These are phyloP conservation scores for Geotrichum candidum DNA, from an alignment of 1,139 yeast genomes.

Conservation along the genomic window DNA sequence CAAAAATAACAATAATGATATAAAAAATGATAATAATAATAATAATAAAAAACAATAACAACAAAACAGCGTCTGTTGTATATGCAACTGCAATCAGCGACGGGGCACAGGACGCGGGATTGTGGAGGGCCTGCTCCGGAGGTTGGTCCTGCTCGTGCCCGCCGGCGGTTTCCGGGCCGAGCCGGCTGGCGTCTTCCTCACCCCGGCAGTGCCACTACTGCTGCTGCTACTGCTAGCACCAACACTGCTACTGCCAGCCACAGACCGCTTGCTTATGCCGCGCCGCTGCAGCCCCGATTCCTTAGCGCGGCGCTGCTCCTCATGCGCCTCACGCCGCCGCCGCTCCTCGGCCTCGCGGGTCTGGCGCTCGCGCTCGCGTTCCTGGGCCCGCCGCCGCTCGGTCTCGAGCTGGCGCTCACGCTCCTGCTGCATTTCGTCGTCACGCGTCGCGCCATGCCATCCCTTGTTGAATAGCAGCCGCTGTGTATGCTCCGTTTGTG, in stretches of 20 bases:
- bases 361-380: slow-evolving; percentile 21
- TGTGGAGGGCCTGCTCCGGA: neutral
- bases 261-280: neutral
- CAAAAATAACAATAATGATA: neutral
- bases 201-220: neutral
- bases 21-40: neutral
- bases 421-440: slow-evolving; percentile 26
- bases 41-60: neutral
- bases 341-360: slow-evolving; percentile 21
- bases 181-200: neutral
- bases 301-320: slow-evolving; percentile 6
- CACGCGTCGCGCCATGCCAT: slow-evolving; percentile 34
- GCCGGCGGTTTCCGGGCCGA: neutral
- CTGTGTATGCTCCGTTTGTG: slow-evolving; percentile 36
- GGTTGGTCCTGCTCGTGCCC: neutral
- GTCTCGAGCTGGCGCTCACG: slow-evolving; percentile 17
- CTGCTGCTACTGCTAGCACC: neutral
- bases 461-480: slow-evolving; percentile 27
- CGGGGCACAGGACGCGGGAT: slow-evolving; percentile 8
- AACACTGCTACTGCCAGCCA: neutral
- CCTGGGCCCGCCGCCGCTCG: slow-evolving; percentile 24
- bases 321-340: slow-evolving; percentile 17
- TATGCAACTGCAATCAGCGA: neutral
- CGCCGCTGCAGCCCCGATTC: slow-evolving; percentile 5
- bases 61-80: neutral